Evolutionary conservation across 352 stramenopile genomes (phyloP).

Genomic region (Globisporangium mamillatum): DNA sequence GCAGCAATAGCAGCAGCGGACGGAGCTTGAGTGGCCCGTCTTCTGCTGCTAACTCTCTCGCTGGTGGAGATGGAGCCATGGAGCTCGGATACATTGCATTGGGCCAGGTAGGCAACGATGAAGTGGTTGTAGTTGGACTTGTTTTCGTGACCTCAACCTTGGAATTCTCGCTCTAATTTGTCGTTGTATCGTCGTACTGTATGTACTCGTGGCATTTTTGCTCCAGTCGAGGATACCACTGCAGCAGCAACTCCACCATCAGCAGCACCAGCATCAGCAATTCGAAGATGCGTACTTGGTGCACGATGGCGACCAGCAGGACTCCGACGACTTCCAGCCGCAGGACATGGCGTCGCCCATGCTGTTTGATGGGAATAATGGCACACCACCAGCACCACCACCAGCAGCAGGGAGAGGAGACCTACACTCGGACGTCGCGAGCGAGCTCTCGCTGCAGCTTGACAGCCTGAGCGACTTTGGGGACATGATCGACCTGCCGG

Average conservation of each 20-base stretch:
- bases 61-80: not conserved
- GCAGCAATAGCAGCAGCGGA: not conserved
- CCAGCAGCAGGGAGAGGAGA: conserved; percentile 13
- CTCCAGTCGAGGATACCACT: conserved; percentile 6
- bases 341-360: conserved; percentile 6
- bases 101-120: conserved; percentile 1
- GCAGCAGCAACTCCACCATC: not conserved
- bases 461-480: conserved; percentile 54
- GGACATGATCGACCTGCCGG: conserved; percentile 56
- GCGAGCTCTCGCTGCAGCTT: conserved; percentile 33
- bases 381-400: not conserved
- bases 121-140: not conserved
- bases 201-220: not conserved
- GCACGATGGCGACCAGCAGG: not conserved
- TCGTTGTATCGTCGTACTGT: not conserved
- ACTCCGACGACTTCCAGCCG: not conserved
- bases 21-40: not conserved
- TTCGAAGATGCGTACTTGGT: conserved; percentile 5
- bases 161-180: not conserved
- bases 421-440: conserved; percentile 25
- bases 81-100: not conserved
- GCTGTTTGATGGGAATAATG: conserved; percentile 15
- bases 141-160: not conserved
- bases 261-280: conserved; percentile 4
- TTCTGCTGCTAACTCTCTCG: not conserved